Evolutionary conservation across 345 rosid species (phyloP).

Genomic region (Excoecaria agallocha): DNA sequence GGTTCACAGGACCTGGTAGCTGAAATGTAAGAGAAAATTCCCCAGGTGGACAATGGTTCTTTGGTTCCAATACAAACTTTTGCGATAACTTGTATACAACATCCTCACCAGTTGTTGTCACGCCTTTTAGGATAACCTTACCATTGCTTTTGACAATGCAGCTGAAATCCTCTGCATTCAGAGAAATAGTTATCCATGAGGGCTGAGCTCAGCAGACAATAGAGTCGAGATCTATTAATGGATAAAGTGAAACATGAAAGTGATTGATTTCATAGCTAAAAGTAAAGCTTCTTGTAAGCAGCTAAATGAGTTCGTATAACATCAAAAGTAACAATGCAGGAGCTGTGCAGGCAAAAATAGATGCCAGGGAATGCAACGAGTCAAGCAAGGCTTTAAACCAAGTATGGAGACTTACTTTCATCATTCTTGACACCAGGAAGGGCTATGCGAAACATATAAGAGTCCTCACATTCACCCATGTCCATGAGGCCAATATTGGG

Average conservation of each 20-base stretch:
- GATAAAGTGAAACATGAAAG: not conserved
- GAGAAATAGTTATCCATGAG: too few relatives aligned
- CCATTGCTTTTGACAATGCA: slow-evolving; percentile 60
- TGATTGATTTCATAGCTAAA: not conserved
- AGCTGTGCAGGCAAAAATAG: not conserved
- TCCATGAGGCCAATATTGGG: slow-evolving; percentile 14
- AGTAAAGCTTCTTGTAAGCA: not conserved
- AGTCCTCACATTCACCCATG: slow-evolving; percentile 22
- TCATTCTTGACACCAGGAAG: slow-evolving; percentile 20
- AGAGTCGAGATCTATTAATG: not conserved
- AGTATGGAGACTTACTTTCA: slow-evolving; percentile 16
- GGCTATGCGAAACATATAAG: slow-evolving; percentile 19
- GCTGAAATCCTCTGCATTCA: slow-evolving; percentile 57
- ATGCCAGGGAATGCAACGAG: not conserved
- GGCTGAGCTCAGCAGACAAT: not conserved
- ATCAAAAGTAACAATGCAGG: too few relatives aligned
- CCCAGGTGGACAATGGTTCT: slow-evolving; percentile 70
- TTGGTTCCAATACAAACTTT: slow-evolving; percentile 57
- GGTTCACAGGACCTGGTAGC: slow-evolving; percentile 74
- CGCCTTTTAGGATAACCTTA: slow-evolving; percentile 52
- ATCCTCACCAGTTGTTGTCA: slow-evolving; percentile 64
- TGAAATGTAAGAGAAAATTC: slow-evolving; percentile 57
- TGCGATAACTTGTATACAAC: slow-evolving; percentile 45
- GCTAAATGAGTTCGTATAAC: not conserved
- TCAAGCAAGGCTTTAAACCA: not conserved